Percentiles rank a stretch among this genome's conserved stretches.
Evolutionary conservation across 192 early-diverging fungal species (phyloP).

Genomic region (Chytriomyces sp.): DNA sequence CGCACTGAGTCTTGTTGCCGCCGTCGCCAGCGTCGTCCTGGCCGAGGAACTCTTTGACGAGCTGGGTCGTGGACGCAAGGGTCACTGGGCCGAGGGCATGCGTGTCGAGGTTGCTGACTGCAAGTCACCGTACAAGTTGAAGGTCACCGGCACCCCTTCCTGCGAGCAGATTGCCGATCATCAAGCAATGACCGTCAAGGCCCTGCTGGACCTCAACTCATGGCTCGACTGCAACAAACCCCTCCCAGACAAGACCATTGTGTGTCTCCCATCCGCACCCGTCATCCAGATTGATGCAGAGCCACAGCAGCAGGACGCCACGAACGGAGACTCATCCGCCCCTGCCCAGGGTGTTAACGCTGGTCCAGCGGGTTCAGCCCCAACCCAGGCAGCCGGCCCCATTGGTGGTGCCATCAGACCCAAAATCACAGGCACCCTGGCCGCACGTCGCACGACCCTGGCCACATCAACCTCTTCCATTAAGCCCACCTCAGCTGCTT

Average conservation of each 20-base stretch:
- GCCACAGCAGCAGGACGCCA: background rate
- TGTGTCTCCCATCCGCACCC: background rate
- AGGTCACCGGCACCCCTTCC: background rate
- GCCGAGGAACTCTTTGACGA: too few species aligned
- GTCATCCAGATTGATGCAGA: background rate
- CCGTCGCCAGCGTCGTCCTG: too few species aligned
- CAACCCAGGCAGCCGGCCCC: background rate
- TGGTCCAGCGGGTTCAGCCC: background rate
- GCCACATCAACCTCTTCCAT: conserved; percentile 3
- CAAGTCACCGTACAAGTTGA: background rate
- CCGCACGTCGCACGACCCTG: background rate
- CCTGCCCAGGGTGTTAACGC: background rate
- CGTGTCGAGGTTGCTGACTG: too few species aligned
- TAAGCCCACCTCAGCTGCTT: background rate
- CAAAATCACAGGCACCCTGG: background rate
- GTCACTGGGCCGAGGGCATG: too few species aligned
- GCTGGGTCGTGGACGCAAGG: too few species aligned
- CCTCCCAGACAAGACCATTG: background rate
- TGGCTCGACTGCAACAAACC: background rate
- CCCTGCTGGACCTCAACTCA: background rate
- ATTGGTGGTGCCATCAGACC: background rate
- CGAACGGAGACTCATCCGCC: background rate
- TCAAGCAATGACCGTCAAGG: background rate
- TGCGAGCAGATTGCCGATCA: background rate
- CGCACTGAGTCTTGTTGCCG: too few species aligned